Evolutionary conservation across 176 grass and related monocot species (phyloP).

Genomic region (Typha latifolia): DNA sequence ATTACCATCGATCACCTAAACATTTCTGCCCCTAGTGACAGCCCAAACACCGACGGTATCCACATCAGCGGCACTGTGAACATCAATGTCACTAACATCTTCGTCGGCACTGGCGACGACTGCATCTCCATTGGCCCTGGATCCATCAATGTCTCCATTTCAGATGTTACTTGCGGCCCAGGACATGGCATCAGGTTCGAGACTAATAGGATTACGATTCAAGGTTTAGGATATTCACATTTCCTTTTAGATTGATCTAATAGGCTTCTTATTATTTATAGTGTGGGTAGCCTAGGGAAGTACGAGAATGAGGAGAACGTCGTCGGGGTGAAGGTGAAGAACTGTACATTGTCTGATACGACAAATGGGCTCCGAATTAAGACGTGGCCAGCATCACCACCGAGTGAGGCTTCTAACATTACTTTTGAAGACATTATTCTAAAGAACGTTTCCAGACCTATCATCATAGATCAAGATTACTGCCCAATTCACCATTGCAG

Average conservation of each 20-base stretch:
- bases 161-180: conserved; percentile 23
- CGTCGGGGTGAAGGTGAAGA: conserved; percentile 15
- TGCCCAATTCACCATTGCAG: conserved; percentile 18
- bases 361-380: conserved; percentile 38
- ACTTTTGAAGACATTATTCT: conserved; percentile 28
- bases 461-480: conserved; percentile 38
- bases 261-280: background rate
- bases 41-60: conserved; percentile 40
- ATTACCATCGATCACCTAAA: conserved; percentile 13
- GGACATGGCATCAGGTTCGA: conserved; percentile 40
- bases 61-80: conserved; percentile 20
- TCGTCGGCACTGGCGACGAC: conserved; percentile 30
- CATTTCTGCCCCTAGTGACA: conserved; percentile 28
- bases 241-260: background rate
- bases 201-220: background rate
- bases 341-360: conserved; percentile 20
- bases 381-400: conserved; percentile 30
- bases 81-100: conserved; percentile 6
- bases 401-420: conserved; percentile 22
- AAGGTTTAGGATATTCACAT: background rate
- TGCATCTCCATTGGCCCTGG: conserved; percentile 39
- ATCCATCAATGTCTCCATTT: conserved; percentile 7
- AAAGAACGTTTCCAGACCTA: conserved; percentile 26
- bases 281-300: conserved; percentile 36
- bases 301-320: conserved; percentile 24